phyloP scores from a whole-genome alignment of 2,329 filamentous ascomycete genomes.

The Cercospora brassicicola region DNA sequence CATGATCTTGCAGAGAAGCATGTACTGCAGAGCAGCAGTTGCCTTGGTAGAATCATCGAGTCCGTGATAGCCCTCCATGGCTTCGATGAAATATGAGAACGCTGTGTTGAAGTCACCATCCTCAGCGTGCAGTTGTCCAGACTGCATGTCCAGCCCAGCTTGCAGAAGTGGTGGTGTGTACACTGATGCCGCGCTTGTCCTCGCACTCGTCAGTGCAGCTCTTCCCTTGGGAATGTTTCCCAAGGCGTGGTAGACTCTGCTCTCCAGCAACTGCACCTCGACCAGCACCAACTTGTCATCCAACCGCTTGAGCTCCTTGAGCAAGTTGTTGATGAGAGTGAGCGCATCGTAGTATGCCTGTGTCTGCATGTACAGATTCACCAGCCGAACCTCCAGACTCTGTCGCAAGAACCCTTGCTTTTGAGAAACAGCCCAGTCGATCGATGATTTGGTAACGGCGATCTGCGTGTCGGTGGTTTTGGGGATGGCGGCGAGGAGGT shows the following conservation, averaged over 20 bases:
- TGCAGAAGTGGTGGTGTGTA: constrained; percentile 95
- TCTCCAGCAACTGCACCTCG: constrained; percentile 96
- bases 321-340: constrained; percentile 90
- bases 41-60: constrained; percentile 86
- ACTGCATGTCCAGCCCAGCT: constrained; percentile 98
- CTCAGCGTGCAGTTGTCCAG: constrained; percentile 96
- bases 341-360: constrained; percentile 96
- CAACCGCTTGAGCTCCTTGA: constrained; percentile 94
- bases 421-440: constrained; percentile 97
- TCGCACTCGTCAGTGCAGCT: constrained; percentile 87
- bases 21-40: constrained; percentile 98
- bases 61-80: constrained; percentile 91
- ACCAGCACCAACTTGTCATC: constrained; percentile 98
- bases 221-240: constrained; percentile 96
- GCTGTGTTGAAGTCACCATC: constrained; percentile 99
- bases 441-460: constrained; percentile 94
- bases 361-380: constrained; percentile 93
- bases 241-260: constrained; percentile 92
- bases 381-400: constrained; percentile 94
- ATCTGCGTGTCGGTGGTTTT: constrained; percentile 94
- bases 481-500: constrained; percentile 90
- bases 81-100: constrained; percentile 99
- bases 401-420: constrained; percentile 94
- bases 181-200: constrained; percentile 92
- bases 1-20: constrained; percentile 99